Conservation (phyloP, 169 alveolate genomes). For the Cryptosporidium felis region DNA sequence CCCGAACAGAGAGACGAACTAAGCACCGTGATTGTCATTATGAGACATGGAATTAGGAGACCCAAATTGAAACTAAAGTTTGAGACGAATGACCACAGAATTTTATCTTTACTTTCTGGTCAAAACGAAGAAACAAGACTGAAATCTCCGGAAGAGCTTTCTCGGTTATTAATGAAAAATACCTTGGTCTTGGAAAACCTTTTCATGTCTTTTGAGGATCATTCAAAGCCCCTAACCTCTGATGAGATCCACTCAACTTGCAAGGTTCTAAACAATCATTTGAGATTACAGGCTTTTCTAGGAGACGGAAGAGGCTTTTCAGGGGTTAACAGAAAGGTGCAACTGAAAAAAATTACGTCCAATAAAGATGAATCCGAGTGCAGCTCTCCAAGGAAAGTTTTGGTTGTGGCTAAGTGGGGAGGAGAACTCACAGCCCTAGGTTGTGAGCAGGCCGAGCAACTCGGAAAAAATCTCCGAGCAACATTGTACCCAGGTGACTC, state of each 20-base stretch:
- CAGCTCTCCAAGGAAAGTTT: slow-evolving; percentile 74
- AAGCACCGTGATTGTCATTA: slow-evolving; percentile 94
- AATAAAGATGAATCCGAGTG: slow-evolving; percentile 68
- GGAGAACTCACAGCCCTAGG: slow-evolving; percentile 96
- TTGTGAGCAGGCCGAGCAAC: slow-evolving; percentile 90
- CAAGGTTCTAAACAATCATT: slow-evolving; percentile 76
- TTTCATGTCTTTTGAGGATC: slow-evolving; percentile 71
- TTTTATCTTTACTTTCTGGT: slow-evolving; percentile 83
- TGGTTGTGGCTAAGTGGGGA: slow-evolving; percentile 98
- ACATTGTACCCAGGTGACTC: slow-evolving; percentile 91
- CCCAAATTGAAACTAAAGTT: slow-evolving; percentile 97
- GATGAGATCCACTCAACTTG: slow-evolving; percentile 11
- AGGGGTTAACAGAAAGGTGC: slow-evolving; percentile 94
- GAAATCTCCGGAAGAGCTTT: slow-evolving; percentile 92
- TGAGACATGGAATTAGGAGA: slow-evolving; percentile 97
- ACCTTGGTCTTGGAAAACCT: slow-evolving; percentile 31
- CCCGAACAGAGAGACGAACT: slow-evolving; percentile 89
- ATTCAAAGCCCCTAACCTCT: slow-evolving; percentile 70
- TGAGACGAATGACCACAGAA: slow-evolving; percentile 82
- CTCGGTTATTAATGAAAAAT: slow-evolving; percentile 76
- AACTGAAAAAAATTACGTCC: slow-evolving; percentile 86
- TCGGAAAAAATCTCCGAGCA: slow-evolving; percentile 89
- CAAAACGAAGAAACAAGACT: slow-evolving; percentile 86
- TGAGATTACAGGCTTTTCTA: slow-evolving; percentile 84
- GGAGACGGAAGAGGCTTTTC: slow-evolving; percentile 93